phyloP scores from a whole-genome alignment of 257 asterid genomes.

The Penstemon davidsonii region DNA sequence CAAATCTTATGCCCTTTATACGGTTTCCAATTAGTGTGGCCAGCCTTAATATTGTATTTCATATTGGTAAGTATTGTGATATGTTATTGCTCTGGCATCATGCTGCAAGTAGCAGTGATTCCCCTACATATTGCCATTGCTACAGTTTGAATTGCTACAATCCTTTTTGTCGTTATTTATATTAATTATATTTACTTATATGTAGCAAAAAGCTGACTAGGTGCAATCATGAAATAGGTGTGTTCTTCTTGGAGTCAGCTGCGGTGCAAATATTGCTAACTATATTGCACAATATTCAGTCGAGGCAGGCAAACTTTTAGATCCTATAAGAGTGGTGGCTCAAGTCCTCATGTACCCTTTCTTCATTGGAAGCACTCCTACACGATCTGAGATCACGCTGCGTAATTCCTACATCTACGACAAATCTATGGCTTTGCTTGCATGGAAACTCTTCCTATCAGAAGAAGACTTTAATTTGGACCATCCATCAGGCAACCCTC shows the following conservation, averaged over 20 bases:
- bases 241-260: conserved; percentile 83
- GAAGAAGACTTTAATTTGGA: conserved; percentile 56
- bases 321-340: conserved; percentile 78
- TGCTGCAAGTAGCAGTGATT: background rate
- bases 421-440: conserved; percentile 58
- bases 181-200: background rate
- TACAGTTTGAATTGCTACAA: background rate
- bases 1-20: background rate
- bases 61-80: background rate
- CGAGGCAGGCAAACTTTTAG: conserved; percentile 55
- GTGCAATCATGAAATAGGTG: conserved; percentile 50
- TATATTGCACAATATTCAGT: conserved; percentile 56
- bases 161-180: background rate
- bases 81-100: background rate
- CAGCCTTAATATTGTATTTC: background rate
- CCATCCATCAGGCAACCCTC: conserved; percentile 80
- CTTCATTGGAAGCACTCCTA: conserved; percentile 68
- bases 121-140: background rate
- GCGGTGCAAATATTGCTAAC: conserved; percentile 81
- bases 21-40: conserved; percentile 4
- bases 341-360: conserved; percentile 85
- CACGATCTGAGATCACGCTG: conserved; percentile 59
- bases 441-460: conserved; percentile 80
- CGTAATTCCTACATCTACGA: conserved; percentile 73
- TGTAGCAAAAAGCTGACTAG: conserved; percentile 24